These are phyloP conservation scores for Trichosporon asahii DNA, from an alignment of 1,284 basidiomycete genomes.

Conservation along the genomic window DNA sequence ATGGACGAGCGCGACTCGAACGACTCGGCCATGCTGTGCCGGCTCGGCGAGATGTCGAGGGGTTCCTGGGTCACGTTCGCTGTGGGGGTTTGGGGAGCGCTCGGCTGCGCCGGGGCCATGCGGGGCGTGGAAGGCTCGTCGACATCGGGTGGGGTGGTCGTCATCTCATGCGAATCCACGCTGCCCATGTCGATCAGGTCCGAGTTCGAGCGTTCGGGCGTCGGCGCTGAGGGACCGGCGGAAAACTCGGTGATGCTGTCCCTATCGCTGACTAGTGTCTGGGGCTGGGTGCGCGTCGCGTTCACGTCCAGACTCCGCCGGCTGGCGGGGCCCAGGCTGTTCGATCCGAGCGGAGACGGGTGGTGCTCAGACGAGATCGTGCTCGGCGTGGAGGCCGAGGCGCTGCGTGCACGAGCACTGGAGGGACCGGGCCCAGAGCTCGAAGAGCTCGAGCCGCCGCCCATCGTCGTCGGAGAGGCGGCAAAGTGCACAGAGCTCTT, in stretches of 20 bases:
- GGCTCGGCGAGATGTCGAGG: constrained; percentile 11
- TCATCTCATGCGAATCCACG: too few relatives aligned
- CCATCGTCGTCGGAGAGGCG: constrained; percentile 20
- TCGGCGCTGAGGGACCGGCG: neutral
- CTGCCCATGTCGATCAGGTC: constrained; percentile 11
- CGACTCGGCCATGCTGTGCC: neutral
- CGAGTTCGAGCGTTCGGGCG: neutral
- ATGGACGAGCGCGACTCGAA: constrained; percentile 2
- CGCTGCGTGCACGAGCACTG: constrained; percentile 10
- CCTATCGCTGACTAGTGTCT: neutral
- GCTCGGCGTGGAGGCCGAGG: constrained; percentile 16
- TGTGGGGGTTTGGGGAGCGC: neutral
- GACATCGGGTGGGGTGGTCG: neutral
- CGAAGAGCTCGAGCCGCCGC: constrained; percentile 2
- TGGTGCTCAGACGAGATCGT: constrained; percentile 12
- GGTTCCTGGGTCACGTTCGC: neutral
- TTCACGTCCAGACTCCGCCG: constrained; percentile 17
- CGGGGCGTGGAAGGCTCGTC: constrained; percentile 1
- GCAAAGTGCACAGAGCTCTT: constrained; percentile 28
- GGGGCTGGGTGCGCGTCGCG: neutral
- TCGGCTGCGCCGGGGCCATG: neutral
- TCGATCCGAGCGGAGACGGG: constrained; percentile 14
- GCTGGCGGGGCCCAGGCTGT: constrained; percentile 3
- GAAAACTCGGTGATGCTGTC: neutral
- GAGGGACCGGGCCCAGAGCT: neutral